Evolutionary conservation across 768 basidiomycete species (phyloP).

Genomic region (Rhodotorula kratochvilovae): DNA sequence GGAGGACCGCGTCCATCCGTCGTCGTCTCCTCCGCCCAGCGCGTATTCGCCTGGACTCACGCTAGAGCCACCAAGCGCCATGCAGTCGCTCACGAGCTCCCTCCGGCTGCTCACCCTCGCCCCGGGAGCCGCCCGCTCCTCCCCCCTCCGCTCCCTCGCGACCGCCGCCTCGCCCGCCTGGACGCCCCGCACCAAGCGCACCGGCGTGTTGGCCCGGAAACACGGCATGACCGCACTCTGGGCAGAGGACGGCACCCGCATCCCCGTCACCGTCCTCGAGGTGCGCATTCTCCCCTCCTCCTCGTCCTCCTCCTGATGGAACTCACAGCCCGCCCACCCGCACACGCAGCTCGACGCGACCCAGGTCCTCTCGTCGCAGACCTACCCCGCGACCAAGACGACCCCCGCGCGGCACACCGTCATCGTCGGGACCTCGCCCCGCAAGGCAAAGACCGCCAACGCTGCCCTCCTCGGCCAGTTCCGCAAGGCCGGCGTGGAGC

Average conservation of each 20-base stretch:
- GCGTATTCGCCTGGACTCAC: too few species aligned
- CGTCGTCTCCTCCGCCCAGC: too few species aligned
- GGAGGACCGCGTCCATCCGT: too few species aligned
- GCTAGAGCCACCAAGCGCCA: too few species aligned
- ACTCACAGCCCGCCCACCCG: too few species aligned
- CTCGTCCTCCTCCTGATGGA: background rate
- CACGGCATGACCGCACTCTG: slow-evolving; percentile 92
- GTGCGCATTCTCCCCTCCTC: slow-evolving; percentile 52
- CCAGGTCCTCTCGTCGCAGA: slow-evolving; percentile 46
- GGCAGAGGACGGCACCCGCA: slow-evolving; percentile 78
- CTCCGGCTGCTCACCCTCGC: background rate
- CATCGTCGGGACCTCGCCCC: slow-evolving; percentile 81
- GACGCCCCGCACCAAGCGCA: slow-evolving; percentile 52
- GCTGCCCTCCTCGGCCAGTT: slow-evolving; percentile 85
- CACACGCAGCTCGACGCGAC: slow-evolving; percentile 48
- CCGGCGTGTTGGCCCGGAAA: slow-evolving; percentile 89
- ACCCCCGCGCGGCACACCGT: slow-evolving; percentile 55
- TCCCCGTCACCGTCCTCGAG: slow-evolving; percentile 92
- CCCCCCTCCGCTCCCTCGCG: slow-evolving; percentile 18
- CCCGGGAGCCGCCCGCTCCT: background rate
- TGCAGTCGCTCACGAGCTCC: slow-evolving; percentile 14
- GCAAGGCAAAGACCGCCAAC: slow-evolving; percentile 58
- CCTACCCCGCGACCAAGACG: slow-evolving; percentile 41
- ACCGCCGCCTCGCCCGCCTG: slow-evolving; percentile 21
- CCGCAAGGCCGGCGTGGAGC: slow-evolving; percentile 68